These are phyloP conservation scores for Penicillium flavigenum DNA, from an alignment of 495 filamentous ascomycete genomes.

Conservation along the genomic window DNA sequence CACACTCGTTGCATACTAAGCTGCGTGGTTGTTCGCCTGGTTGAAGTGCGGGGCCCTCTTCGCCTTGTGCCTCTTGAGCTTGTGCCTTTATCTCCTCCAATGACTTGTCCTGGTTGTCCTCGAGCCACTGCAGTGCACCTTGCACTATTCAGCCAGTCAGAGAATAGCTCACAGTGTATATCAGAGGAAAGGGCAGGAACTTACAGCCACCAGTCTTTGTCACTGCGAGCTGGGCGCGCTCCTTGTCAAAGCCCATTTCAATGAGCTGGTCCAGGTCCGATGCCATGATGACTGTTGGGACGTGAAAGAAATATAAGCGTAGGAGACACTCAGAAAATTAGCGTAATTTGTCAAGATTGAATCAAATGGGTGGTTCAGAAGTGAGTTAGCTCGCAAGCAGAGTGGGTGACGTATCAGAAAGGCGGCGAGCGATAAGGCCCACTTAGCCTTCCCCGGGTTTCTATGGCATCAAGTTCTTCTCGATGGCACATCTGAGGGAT, in stretches of 20 bases:
- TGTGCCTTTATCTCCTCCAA: conserved; percentile 69
- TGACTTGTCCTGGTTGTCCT: conserved; percentile 79
- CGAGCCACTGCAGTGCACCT: conserved; percentile 91
- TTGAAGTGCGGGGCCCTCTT: conserved; percentile 56
- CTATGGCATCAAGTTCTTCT: conserved; percentile 2
- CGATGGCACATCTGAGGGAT: not conserved
- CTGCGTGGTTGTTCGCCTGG: conserved; percentile 63
- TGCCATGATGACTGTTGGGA: conserved; percentile 50
- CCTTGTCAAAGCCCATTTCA: conserved; percentile 92
- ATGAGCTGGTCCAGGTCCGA: conserved; percentile 77
- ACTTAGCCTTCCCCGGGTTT: conserved; percentile 10
- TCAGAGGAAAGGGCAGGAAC: conserved; percentile 29
- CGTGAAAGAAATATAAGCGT: not conserved
- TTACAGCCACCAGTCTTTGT: conserved; percentile 73
- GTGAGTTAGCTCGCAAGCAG: conserved; percentile 11
- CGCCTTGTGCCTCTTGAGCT: conserved; percentile 45
- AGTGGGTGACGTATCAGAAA: conserved; percentile 35
- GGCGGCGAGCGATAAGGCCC: conserved; percentile 32
- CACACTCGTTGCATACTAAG: conserved; percentile 86
- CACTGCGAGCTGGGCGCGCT: conserved; percentile 76
- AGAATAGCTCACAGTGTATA: not conserved
- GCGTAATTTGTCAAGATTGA: not conserved
- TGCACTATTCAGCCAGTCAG: conserved; percentile 58
- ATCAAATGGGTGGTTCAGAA: conserved; percentile 6
- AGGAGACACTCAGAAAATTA: not conserved